phyloP scores from a whole-genome alignment of 768 basidiomycete species.

The Psilocybe azurescens region DNA sequence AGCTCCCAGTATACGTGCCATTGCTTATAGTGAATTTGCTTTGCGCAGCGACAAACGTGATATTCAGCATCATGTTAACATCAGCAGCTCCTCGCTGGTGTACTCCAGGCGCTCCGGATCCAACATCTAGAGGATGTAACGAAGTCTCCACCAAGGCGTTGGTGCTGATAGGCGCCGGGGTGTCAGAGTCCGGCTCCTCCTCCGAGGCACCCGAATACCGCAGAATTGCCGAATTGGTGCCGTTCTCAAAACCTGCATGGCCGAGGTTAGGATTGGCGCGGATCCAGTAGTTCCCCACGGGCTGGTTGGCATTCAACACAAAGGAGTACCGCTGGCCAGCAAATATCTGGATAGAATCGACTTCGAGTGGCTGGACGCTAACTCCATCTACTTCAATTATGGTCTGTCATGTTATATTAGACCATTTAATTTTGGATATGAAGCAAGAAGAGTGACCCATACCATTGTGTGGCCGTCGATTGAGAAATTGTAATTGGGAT shows the following conservation, averaged over 20 bases:
- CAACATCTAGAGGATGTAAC: slow-evolving; percentile 35
- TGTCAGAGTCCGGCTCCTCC: slow-evolving; percentile 41
- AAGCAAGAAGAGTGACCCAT: neutral
- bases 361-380: slow-evolving; percentile 38
- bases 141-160: slow-evolving; percentile 39
- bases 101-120: slow-evolving; percentile 33
- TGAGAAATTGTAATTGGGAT: slow-evolving; percentile 45
- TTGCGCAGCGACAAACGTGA: slow-evolving; percentile 26
- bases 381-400: slow-evolving; percentile 47
- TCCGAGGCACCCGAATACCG: slow-evolving; percentile 3
- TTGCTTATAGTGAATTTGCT: slow-evolving; percentile 22
- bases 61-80: slow-evolving; percentile 36
- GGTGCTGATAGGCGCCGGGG: slow-evolving; percentile 36
- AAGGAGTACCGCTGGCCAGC: slow-evolving; percentile 52
- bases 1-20: slow-evolving; percentile 4
- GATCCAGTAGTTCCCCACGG: slow-evolving; percentile 49
- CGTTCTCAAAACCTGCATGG: slow-evolving; percentile 26
- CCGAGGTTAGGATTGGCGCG: slow-evolving; percentile 38
- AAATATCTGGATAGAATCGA: slow-evolving; percentile 37
- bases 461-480: slow-evolving; percentile 48
- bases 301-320: slow-evolving; percentile 42
- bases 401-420: slow-evolving; percentile 22
- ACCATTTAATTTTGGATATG: neutral
- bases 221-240: slow-evolving; percentile 54
- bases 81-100: slow-evolving; percentile 43